A percentile compares a stretch with the other conserved stretches of the same genome.
phyloP scores from a whole-genome alignment of 768 basidiomycete genomes.

The Tulasnella sp. region DNA sequence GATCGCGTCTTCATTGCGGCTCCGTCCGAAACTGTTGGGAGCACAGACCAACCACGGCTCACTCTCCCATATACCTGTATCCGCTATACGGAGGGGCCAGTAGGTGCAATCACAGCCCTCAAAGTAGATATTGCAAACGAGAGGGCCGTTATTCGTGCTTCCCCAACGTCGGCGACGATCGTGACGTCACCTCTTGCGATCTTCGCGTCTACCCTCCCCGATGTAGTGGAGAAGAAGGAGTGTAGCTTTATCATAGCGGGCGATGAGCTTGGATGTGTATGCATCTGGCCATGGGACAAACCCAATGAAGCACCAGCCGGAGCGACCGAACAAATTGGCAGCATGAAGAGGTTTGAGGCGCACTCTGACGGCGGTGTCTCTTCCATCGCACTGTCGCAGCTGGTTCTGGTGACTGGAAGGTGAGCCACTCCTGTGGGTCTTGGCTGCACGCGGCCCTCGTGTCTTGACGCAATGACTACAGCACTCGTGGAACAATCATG shows the following conservation, averaged over 20 bases:
- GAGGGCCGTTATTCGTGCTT: not conserved
- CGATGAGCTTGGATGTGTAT: constrained; percentile 27
- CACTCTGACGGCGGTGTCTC: constrained; percentile 54
- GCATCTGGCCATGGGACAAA: constrained; percentile 16
- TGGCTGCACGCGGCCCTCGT: not conserved
- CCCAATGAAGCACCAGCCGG: not conserved
- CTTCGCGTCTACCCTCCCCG: not conserved
- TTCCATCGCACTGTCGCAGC: constrained; percentile 47
- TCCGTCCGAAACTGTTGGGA: constrained; percentile 24
- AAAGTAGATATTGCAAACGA: constrained; percentile 34
- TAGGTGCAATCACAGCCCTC: constrained; percentile 41
- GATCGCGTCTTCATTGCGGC: constrained; percentile 32
- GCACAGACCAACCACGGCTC: no score
- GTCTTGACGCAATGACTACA: constrained; percentile 21
- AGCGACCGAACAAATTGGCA: not conserved
- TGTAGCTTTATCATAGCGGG: constrained; percentile 49
- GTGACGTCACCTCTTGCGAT: constrained; percentile 8
- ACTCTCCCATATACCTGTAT: no score
- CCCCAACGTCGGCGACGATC: not conserved
- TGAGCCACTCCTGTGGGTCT: not conserved
- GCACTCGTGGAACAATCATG: constrained; percentile 43
- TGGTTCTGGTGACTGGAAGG: constrained; percentile 50
- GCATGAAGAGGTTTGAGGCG: constrained; percentile 44
- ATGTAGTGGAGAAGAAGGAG: constrained; percentile 26
- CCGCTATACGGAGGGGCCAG: constrained; percentile 40